Conservation (phyloP, 805 yeast species). For the Candida multigemmis region DNA sequence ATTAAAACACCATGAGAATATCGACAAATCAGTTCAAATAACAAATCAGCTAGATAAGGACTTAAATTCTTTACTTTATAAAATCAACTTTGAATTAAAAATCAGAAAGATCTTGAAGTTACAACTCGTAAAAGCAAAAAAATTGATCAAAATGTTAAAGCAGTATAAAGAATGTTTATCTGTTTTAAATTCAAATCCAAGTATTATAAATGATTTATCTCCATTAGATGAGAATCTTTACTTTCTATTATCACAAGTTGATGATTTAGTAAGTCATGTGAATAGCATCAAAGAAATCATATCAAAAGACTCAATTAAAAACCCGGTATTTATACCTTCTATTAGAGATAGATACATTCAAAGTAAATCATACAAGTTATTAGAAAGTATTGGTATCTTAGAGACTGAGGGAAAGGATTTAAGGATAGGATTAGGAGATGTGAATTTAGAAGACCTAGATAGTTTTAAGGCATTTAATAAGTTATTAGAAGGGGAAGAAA, state of each 20-base stretch:
- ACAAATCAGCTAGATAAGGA: conserved; percentile 22
- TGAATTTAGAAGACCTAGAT: too few relatives aligned
- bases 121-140: conserved; percentile 29
- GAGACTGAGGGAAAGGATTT: conserved; percentile 2
- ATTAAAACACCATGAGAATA: conserved; percentile 56
- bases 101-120: conserved; percentile 31
- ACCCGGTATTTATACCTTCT: conserved; percentile 17
- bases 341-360: conserved; percentile 31
- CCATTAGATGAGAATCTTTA: conserved; percentile 41
- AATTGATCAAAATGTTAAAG: conserved; percentile 21
- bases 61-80: conserved; percentile 22
- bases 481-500: too few relatives aligned
- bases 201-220: conserved; percentile 23
- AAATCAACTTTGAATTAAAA: conserved; percentile 34
- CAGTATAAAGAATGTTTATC: conserved; percentile 19
- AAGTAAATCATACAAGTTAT: conserved; percentile 25
- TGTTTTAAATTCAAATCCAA: conserved; percentile 11
- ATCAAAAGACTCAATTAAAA: conserved; percentile 11
- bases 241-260: conserved; percentile 35
- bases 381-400: conserved; percentile 14
- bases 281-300: conserved; percentile 16
- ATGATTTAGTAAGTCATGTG: conserved; percentile 22
- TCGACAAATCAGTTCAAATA: conserved; percentile 24
- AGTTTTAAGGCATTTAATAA: too few relatives aligned
- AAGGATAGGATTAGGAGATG: too few relatives aligned